Base-by-base conservation (phyloP, 371 early-diverging fungal species). In the Gilbertella persicaria region DNA sequence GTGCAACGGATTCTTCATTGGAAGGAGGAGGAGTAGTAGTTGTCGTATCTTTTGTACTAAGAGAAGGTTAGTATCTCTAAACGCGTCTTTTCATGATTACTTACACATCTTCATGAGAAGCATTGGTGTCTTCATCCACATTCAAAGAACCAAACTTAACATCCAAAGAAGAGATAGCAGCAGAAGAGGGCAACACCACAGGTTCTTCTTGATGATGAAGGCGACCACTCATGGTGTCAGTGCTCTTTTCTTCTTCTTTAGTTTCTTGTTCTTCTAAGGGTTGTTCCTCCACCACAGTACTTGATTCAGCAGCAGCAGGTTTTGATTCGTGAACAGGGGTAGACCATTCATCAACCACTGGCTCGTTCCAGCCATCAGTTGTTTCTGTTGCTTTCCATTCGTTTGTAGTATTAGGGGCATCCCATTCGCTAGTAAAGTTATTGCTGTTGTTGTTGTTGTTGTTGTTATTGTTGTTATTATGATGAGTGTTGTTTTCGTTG, bases 61-160 rank as follows among this genome's bases (percentile, higher is more conserved):
- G 17, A 40, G n/a, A 28, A 45, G 37, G 35, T 35, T 12, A 61
- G 41, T 5, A 39, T 20, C 2, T n/a, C 47, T 12, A 45, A 19
- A 14, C 35, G 23, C 19, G 2, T 4, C 4, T 40, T 17, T 16
- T 1, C 16, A 24, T 17, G 36, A 12, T 40, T n/a, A 47, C 56
- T 51, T 55, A 61, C 62, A 19, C 45, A 45, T 51, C 35, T 35
- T 67, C 69, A 44, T 50, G 48, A 24, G 45, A 39, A 25, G 40
- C 62, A 3, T 45, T 37, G n/a, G n/a, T n/a, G 14, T 57, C 57
- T 16, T 66, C 57, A 33, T 68, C 67, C 55, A 93, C 78, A 46
- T 78, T 82, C 62, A 89, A 71, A 67, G 87, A 89, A 25, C 88
- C 95, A 78, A 91, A 95, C 62, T 88, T 92, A 45, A 85, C 84